phyloP scores from a whole-genome alignment of 2,329 filamentous ascomycete genomes.

The Ceratocystis albifundus region DNA sequence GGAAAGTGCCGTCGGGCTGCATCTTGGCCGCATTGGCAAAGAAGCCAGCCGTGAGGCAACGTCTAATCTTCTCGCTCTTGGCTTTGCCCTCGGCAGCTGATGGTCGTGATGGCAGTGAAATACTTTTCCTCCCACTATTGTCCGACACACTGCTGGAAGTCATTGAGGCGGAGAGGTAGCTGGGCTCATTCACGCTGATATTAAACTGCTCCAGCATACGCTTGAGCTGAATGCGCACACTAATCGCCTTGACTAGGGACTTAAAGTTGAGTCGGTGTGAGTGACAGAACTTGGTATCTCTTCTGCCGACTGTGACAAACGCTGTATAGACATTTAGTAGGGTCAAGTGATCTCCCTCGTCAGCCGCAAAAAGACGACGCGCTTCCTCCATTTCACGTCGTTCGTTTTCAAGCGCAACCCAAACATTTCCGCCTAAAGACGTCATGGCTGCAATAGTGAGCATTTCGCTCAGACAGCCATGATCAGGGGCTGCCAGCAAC shows the following conservation, averaged over 20 bases:
- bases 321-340: conserved; percentile 87
- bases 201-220: conserved; percentile 80
- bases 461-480: conserved; percentile 73
- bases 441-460: conserved; percentile 92
- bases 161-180: conserved; percentile 26
- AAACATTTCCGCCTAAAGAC: conserved; percentile 64
- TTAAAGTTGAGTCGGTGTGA: conserved; percentile 83
- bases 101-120: not conserved
- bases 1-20: conserved; percentile 85
- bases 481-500: conserved; percentile 60
- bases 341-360: conserved; percentile 89
- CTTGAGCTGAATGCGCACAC: conserved; percentile 74
- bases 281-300: conserved; percentile 75
- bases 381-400: conserved; percentile 64
- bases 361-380: conserved; percentile 71
- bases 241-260: conserved; percentile 67
- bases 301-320: conserved; percentile 71
- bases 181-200: conserved; percentile 54
- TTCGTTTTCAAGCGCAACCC: conserved; percentile 68
- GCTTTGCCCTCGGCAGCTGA: conserved; percentile 28
- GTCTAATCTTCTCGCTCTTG: conserved; percentile 58
- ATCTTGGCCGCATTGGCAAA: conserved; percentile 90
- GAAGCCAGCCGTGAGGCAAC: conserved; percentile 79
- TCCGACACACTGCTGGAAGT: conserved; percentile 25
- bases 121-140: not conserved